phyloP scores from a whole-genome alignment of 495 filamentous ascomycete genomes.

The Neohortaea acidophila region DNA sequence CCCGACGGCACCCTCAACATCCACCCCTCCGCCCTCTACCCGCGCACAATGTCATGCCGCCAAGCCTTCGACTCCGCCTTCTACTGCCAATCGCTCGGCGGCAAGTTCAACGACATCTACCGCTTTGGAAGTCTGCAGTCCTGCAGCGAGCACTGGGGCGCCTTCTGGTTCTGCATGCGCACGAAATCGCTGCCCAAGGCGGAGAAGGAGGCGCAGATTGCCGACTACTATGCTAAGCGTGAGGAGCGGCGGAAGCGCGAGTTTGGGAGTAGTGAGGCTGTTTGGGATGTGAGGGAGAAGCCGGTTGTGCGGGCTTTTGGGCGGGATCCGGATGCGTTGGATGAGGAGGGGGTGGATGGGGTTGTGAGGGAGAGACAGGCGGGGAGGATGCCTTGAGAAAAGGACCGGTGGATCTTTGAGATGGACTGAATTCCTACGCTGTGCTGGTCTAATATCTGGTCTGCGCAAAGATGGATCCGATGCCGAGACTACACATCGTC shows the following conservation, averaged over 20 bases:
- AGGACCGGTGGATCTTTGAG: too few relatives aligned
- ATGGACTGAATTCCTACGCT: too few relatives aligned
- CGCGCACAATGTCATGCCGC: slow-evolving; percentile 73
- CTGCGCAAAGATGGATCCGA: too few relatives aligned
- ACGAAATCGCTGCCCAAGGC: slow-evolving; percentile 35
- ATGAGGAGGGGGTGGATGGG: too few relatives aligned
- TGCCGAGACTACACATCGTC: slow-evolving; percentile 15
- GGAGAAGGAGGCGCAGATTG: slow-evolving; percentile 42
- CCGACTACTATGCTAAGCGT: slow-evolving; percentile 57
- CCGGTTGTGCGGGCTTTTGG: slow-evolving; percentile 36
- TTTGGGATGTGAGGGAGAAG: slow-evolving; percentile 60
- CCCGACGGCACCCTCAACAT: slow-evolving; percentile 25
- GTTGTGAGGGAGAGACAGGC: too few relatives aligned
- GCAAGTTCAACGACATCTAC: slow-evolving; percentile 78
- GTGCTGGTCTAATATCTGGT: too few relatives aligned
- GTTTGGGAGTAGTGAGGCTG: slow-evolving; percentile 64
- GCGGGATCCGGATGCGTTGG: slow-evolving; percentile 47
- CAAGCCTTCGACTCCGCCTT: slow-evolving; percentile 83
- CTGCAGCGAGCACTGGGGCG: slow-evolving; percentile 68
- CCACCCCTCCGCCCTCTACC: slow-evolving; percentile 50
- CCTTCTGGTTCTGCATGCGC: slow-evolving; percentile 95
- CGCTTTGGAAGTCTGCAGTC: slow-evolving; percentile 57
- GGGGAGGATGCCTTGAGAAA: too few relatives aligned
- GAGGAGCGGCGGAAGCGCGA: slow-evolving; percentile 55
- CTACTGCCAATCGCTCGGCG: slow-evolving; percentile 86